These are phyloP conservation scores for Exophiala viscosa DNA, from an alignment of 2,329 filamentous ascomycete genomes.

Conservation along the genomic window DNA sequence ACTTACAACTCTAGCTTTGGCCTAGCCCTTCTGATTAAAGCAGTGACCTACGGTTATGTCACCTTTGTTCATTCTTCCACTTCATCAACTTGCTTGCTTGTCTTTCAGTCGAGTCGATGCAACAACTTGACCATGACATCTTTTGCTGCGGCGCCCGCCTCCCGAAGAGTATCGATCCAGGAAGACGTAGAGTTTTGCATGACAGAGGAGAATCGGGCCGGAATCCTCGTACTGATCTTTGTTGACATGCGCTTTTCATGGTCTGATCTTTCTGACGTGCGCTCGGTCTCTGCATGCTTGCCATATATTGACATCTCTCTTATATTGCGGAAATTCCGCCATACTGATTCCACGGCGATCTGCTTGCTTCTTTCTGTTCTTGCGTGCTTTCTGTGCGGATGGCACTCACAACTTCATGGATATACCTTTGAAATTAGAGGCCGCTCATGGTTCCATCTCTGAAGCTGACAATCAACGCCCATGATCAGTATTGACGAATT, in stretches of 20 bases:
- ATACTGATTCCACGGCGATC: not conserved
- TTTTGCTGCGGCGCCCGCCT: slow-evolving; percentile 31
- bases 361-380: not conserved
- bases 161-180: slow-evolving; percentile 40
- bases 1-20: too few species aligned
- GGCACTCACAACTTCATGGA: too few species aligned
- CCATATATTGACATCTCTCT: not conserved
- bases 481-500: slow-evolving; percentile 27
- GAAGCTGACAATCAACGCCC: too few species aligned
- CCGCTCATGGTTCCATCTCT: too few species aligned
- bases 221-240: slow-evolving; percentile 28
- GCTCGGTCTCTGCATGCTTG: slow-evolving; percentile 1
- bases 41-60: too few species aligned
- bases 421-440: too few species aligned
- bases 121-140: slow-evolving; percentile 33
- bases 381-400: too few species aligned
- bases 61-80: too few species aligned
- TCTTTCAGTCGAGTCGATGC: too few species aligned
- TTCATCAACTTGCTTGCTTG: too few species aligned
- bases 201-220: slow-evolving; percentile 38
- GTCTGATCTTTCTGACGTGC: not conserved
- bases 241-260: slow-evolving; percentile 20
- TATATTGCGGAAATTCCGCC: not conserved
- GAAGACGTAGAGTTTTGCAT: slow-evolving; percentile 40
- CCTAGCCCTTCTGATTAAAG: too few species aligned